Base-by-base conservation (phyloP, 2,329 filamentous ascomycete genomes). In the Diaporthe sp. region DNA sequence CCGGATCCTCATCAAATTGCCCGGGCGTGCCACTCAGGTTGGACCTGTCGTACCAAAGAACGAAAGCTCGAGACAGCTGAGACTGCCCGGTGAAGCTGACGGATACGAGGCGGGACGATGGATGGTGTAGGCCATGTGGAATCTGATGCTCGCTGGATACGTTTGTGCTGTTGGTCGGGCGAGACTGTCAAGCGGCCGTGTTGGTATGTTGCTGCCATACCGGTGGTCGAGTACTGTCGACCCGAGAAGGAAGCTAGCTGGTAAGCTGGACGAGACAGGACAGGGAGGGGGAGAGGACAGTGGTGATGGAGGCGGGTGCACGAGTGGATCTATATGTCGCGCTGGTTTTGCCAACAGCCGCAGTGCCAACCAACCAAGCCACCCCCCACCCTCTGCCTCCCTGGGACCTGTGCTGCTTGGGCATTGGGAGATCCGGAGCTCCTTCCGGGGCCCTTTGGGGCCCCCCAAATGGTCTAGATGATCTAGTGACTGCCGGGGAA, bases 301-400 rank as follows among this genome's bases (percentile, higher is more conserved):
- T 37, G 49, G 34, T 39, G 65, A 70, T 39, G 31, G 25, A 53
- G 65, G 65, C 34, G 49, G 65, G 42, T 55, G 49, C n/a, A n/a
- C 15, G 65, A 42, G 65, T 70, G 65, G 65, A 70, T 70, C 47
- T 55, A 70, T 70, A 68, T 31, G 34, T 39, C 65, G 65, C 37
- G 49, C 47, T 55, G 65, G 25, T 70, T 22, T 70, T 70, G 34
- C 65, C 65, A 70, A 70, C 65, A 28, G 65, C 42, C 31, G 31
- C 31, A 55, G 34, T 39, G 65, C 49, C 49, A 55, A 39, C 65
- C 12, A 28, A 53, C 44, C 47, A 17, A 53, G 15, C 65, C 47
- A 39, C 22, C 31, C 31, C 61, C 42, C 61, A 28, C 42, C 61
- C 22, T 51, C 65, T 39, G 44, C 13, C 47, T 39, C 65, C 17